phyloP scores from a whole-genome alignment of 768 basidiomycete species.

The Leccinum uliginosum region DNA sequence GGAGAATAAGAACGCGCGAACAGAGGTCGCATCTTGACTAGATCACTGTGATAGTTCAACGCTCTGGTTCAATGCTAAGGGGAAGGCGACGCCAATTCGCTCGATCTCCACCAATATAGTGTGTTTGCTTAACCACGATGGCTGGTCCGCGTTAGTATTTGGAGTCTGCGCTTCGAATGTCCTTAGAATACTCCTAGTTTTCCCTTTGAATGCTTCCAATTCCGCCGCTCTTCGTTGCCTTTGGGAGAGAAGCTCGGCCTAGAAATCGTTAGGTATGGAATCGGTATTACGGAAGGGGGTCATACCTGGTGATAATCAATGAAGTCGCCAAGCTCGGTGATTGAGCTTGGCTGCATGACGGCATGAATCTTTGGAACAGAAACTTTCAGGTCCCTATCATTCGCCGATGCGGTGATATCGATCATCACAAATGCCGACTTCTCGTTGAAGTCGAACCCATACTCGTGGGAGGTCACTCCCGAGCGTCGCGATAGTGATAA shows the following conservation, averaged over 20 bases:
- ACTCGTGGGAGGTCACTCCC: conserved; percentile 29
- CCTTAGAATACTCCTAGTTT: conserved; percentile 65
- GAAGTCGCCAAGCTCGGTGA: conserved; percentile 87
- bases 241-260: conserved; percentile 73
- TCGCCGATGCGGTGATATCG: conserved; percentile 53
- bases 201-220: conserved; percentile 78
- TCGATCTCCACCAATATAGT: conserved; percentile 51
- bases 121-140: conserved; percentile 55
- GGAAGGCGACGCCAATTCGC: conserved; percentile 88
- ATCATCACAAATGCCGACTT: conserved; percentile 82
- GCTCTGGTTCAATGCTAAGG: conserved; percentile 61
- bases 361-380: conserved; percentile 78
- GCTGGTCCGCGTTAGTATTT: conserved; percentile 15
- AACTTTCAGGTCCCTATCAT: conserved; percentile 42
- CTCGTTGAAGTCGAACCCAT: conserved; percentile 53
- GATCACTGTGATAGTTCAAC: conserved; percentile 44
- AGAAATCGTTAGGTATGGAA: conserved; percentile 16
- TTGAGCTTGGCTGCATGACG: conserved; percentile 90
- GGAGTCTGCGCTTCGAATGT: conserved; percentile 66
- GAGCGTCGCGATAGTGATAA: conserved; percentile 76
- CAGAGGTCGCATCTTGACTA: conserved; percentile 38
- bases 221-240: conserved; percentile 75
- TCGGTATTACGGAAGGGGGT: not conserved
- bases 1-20: conserved; percentile 84
- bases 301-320: conserved; percentile 77